Conservation (phyloP, 176 grass and related monocot species). For the Carex kokanica region DNA sequence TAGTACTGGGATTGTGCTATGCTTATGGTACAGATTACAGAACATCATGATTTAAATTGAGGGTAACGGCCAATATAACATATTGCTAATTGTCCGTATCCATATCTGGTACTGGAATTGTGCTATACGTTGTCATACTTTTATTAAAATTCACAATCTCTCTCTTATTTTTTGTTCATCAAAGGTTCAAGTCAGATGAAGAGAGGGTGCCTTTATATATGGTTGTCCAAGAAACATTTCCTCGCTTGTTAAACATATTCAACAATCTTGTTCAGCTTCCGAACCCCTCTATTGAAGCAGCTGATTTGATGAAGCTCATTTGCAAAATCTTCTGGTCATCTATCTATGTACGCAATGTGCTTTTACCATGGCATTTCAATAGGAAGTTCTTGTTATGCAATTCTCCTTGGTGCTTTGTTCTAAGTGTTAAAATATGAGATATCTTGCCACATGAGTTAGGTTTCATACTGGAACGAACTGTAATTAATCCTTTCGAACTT, state of each 20-base stretch:
- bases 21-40: background rate
- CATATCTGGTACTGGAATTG: background rate
- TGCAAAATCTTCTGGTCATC: constrained; percentile 99
- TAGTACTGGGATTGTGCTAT: no score
- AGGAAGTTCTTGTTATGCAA: background rate
- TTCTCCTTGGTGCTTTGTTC: background rate
- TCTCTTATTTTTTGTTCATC: constrained; percentile 20
- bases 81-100: background rate
- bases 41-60: background rate
- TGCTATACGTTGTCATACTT: background rate
- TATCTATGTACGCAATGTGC: constrained; percentile 67
- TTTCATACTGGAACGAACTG: background rate
- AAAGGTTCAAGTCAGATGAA: constrained; percentile 96
- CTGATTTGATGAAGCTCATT: constrained; percentile 87
- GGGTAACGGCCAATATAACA: background rate
- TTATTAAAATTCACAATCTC: background rate
- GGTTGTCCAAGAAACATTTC: constrained; percentile 81
- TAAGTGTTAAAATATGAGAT: background rate
- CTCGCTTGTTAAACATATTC: constrained; percentile 67
- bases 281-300: constrained; percentile 78
- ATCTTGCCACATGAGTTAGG: background rate
- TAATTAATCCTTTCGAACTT: background rate
- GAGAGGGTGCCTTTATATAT: constrained; percentile 78
- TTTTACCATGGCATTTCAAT: background rate
- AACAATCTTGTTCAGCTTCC: constrained; percentile 74